Base-by-base conservation (phyloP, 768 basidiomycete genomes). In the Cystoderma amianthinum region DNA sequence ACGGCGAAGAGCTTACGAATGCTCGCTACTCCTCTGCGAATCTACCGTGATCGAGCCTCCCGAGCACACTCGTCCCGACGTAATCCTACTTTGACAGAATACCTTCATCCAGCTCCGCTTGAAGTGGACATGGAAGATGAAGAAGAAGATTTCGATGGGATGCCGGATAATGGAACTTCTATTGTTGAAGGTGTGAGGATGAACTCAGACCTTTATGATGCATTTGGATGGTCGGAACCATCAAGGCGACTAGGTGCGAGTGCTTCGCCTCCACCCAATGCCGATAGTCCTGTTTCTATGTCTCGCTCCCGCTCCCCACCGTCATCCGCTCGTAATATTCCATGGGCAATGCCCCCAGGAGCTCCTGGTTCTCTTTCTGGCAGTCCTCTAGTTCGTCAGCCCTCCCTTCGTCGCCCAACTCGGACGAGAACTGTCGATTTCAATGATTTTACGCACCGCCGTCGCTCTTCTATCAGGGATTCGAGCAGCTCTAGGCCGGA, bases 391-490 rank as follows among this genome's bases (percentile, higher is more conserved):
- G 62, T 68, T 13, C 76, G 84, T 23, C 79, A 81, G 45, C 59
- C 76, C 0, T 77, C 80, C 16, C 65, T 83, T 36, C 81, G 82
- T 19, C 81, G 82, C 17, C 67, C 76, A 2, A 51, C 63, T 22
- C 65, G 72, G 3, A 69, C 71, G 20, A 65, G 83, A 23, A 67
- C 75, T 11, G 67, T 76, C 11, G 84, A 87, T 47, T 86, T 88
- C 56, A 79, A 71, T 52, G 85, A 87, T 19, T 86, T 82, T 47
- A 81, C 84, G 0, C 58, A 74, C 17, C 78, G 77, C 10, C 76
- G 85, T 21, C 74, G 85, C 39, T 74, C 74, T 13, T 62, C 65
- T 3, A 74, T 57, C 18, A 60, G 74, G 35, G 69, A 71, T 11
- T 41, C 59, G 2, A 35, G 55, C 9, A 47, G 48, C 30, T 36